These are phyloP conservation scores for Phaffia australis DNA, from an alignment of 768 basidiomycete genomes.

Conservation along the genomic window DNA sequence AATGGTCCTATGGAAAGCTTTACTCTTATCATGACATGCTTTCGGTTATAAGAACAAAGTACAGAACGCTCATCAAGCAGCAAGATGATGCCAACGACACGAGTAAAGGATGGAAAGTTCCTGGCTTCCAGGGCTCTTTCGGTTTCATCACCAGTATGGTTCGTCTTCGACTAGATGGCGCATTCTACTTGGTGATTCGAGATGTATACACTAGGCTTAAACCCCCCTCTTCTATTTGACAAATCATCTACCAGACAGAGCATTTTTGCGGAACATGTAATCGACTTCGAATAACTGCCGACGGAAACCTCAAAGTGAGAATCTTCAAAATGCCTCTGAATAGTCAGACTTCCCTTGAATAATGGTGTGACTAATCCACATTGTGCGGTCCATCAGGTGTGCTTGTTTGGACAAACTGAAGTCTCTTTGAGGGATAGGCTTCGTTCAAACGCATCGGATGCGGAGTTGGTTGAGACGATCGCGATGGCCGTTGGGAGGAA, in stretches of 20 bases:
- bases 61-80: conserved; percentile 48
- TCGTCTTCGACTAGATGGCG: neutral
- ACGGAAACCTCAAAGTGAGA: conserved; percentile 73
- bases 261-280: conserved; percentile 82
- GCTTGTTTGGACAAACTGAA: conserved; percentile 73
- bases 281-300: conserved; percentile 71
- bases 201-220: neutral
- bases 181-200: too few relatives aligned
- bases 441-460: conserved; percentile 46
- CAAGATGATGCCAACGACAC: conserved; percentile 61
- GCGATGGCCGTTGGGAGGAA: conserved; percentile 57
- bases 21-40: conserved; percentile 61
- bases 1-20: conserved; percentile 75
- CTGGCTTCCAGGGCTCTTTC: conserved; percentile 56
- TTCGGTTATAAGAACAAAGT: conserved; percentile 42
- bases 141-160: conserved; percentile 57
- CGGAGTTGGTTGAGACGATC: conserved; percentile 43
- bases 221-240: neutral
- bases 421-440: conserved; percentile 68
- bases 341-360: neutral
- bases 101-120: conserved; percentile 66
- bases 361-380: neutral
- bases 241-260: conserved; percentile 54
- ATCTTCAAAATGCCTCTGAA: neutral
- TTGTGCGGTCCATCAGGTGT: conserved; percentile 50